These are phyloP conservation scores for Neurospora cerealis DNA, from an alignment of 495 filamentous ascomycete genomes.

Conservation along the genomic window DNA sequence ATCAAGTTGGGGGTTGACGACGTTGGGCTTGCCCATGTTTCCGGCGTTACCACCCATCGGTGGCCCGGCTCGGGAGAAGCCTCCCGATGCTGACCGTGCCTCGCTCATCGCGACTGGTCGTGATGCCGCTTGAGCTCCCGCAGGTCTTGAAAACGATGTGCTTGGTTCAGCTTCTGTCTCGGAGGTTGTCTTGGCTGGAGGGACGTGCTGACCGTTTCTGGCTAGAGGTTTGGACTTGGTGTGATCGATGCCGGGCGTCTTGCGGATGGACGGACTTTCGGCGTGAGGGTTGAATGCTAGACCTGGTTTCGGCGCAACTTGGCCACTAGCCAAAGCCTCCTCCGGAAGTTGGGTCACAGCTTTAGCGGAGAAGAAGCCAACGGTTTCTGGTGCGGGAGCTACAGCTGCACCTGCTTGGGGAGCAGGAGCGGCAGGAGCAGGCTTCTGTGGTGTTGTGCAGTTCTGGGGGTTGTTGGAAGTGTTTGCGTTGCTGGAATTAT, in stretches of 20 bases:
- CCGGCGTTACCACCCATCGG: background rate
- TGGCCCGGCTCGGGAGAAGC: constrained; percentile 5
- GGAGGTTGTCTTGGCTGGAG: constrained; percentile 19
- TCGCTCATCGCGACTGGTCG: background rate
- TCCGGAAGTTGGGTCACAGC: constrained; percentile 42
- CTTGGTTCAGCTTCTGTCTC: background rate
- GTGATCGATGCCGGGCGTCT: constrained; percentile 84
- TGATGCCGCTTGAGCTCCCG: background rate
- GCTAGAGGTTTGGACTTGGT: constrained; percentile 57
- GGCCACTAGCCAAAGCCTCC: constrained; percentile 22
- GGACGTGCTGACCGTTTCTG: constrained; percentile 33
- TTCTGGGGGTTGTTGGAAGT: constrained; percentile 18
- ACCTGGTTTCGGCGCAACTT: constrained; percentile 32
- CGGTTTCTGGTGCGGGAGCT: constrained; percentile 8
- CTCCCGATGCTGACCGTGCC: constrained; percentile 2
- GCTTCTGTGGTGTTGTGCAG: constrained; percentile 23
- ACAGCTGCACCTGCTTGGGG: constrained; percentile 2
- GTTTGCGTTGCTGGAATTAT: constrained; percentile 10
- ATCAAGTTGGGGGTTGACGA: constrained; percentile 63
- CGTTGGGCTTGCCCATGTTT: constrained; percentile 31
- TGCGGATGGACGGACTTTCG: constrained; percentile 79
- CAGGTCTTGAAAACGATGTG: background rate
- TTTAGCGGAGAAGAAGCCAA: constrained; percentile 64
- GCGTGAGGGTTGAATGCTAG: constrained; percentile 69
- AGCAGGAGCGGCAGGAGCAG: constrained; percentile 2